A percentile compares a stretch with the other conserved stretches of the same genome.
These are phyloP conservation scores for Magnolia changhungtana DNA, from an alignment of 164 flowering plant genomes.

Conservation along the genomic window DNA sequence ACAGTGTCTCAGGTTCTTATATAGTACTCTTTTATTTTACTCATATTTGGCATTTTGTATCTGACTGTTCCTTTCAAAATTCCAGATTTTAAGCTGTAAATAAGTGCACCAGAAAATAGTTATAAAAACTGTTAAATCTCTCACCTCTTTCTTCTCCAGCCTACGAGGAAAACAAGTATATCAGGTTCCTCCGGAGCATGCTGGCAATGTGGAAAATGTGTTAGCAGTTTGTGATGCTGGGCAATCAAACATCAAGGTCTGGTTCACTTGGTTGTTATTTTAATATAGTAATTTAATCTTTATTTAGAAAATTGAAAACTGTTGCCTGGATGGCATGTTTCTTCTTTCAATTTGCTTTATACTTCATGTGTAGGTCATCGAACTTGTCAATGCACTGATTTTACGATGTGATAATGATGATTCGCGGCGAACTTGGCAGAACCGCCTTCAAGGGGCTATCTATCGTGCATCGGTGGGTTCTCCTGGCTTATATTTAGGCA, in stretches of 20 bases:
- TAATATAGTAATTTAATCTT: no score
- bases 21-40: constrained; percentile 1
- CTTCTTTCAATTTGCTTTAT: background rate
- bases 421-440: constrained; percentile 62
- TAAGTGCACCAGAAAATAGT: background rate
- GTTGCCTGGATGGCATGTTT: background rate
- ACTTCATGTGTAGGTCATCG: constrained; percentile 55
- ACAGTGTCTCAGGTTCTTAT: constrained; percentile 63
- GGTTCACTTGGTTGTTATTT: constrained; percentile 1
- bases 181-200: constrained; percentile 53
- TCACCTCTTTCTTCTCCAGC: constrained; percentile 31
- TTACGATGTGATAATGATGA: constrained; percentile 71
- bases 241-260: constrained; percentile 58
- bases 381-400: constrained; percentile 69
- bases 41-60: constrained; percentile 4
- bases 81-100: background rate
- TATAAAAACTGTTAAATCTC: background rate
- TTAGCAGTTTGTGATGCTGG: constrained; percentile 64
- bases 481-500: background rate
- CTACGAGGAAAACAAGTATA: constrained; percentile 72
- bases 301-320: no score
- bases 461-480: constrained; percentile 83
- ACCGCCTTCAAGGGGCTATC: constrained; percentile 73
- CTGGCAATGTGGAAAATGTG: constrained; percentile 63
- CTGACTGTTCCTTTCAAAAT: background rate